Conservation (phyloP, 202 grass and related monocot genomes). For the Tripidium arundinaceum region DNA sequence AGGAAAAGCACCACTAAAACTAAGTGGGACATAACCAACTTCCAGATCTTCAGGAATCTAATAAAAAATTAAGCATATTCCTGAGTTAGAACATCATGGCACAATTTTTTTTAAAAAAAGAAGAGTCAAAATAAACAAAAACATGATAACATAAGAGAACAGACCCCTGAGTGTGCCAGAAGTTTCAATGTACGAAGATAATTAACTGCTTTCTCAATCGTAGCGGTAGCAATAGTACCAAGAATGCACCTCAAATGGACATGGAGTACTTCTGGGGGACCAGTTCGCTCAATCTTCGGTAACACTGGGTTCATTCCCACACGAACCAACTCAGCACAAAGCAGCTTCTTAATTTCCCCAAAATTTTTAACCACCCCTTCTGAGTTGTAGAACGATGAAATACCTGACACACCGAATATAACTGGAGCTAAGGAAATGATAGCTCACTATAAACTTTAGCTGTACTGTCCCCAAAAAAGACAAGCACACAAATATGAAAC, state of each 20-base stretch:
- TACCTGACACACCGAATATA: conserved; percentile 41
- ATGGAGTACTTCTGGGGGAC: conserved; percentile 76
- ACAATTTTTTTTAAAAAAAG: background rate
- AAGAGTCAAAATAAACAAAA: background rate
- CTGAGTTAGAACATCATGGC: conserved; percentile 16
- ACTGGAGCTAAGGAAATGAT: conserved; percentile 1
- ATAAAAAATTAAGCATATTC: conserved; percentile 8
- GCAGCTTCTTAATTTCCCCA: conserved; percentile 54
- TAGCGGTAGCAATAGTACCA: conserved; percentile 62
- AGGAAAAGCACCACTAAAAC: conserved; percentile 86
- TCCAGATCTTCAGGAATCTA: conserved; percentile 93
- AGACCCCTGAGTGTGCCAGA: conserved; percentile 54
- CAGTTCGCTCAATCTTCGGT: conserved; percentile 74
- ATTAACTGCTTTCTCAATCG: conserved; percentile 55
- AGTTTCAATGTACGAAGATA: conserved; percentile 84
- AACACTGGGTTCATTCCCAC: conserved; percentile 69
- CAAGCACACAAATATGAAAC: background rate
- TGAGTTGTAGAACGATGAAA: conserved; percentile 82
- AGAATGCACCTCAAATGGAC: conserved; percentile 89
- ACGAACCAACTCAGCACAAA: conserved; percentile 60
- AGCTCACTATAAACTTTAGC: conserved; percentile 1
- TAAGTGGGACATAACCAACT: conserved; percentile 88
- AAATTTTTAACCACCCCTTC: conserved; percentile 68
- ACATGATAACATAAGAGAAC: conserved; percentile 29
- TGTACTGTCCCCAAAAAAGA: background rate